Percentiles rank a stretch among this genome's conserved stretches.
These are phyloP conservation scores for Euphorbia tirucalli DNA, from an alignment of 345 rosid genomes.

Conservation along the genomic window DNA sequence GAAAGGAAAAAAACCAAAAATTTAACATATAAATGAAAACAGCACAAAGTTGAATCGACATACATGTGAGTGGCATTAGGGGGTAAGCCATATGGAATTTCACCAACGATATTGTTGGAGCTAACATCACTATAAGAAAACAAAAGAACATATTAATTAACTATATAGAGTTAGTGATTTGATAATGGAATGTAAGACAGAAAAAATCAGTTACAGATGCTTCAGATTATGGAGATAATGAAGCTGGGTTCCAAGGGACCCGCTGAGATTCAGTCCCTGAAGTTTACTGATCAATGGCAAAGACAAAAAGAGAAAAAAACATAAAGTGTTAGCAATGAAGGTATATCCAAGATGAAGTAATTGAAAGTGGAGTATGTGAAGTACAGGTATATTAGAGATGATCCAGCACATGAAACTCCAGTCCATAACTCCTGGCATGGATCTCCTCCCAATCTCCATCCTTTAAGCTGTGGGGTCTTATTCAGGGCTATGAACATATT, in stretches of 20 bases:
- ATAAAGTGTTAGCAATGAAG: not conserved
- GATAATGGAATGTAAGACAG: not conserved
- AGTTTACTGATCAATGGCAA: slow-evolving; percentile 41
- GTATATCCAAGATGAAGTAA: not conserved
- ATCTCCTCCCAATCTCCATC: slow-evolving; percentile 79
- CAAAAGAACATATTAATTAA: not conserved
- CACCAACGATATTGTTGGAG: slow-evolving; percentile 62
- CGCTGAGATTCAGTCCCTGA: slow-evolving; percentile 56
- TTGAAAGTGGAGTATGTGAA: not conserved
- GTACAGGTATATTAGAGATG: slow-evolving; percentile 70
- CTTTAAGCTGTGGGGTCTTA: slow-evolving; percentile 55
- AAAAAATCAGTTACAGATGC: slow-evolving; percentile 54
- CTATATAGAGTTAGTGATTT: slow-evolving; percentile 4
- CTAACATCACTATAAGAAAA: slow-evolving; percentile 65
- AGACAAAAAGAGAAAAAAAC: slow-evolving; percentile 15
- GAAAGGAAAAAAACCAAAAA: not conserved
- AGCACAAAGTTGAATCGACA: slow-evolving; percentile 27
- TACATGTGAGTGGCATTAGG: slow-evolving; percentile 78
- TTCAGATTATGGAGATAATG: slow-evolving; percentile 61
- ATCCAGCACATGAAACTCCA: slow-evolving; percentile 77
- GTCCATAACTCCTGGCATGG: slow-evolving; percentile 82
- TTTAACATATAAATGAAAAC: slow-evolving; percentile 1
- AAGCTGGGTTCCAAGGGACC: slow-evolving; percentile 67
- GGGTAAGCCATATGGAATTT: slow-evolving; percentile 71
- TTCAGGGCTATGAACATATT: slow-evolving; percentile 59